Percentiles rank a stretch among this genome's conserved stretches.
Conservation (phyloP, 495 filamentous ascomycete species). For the Penicillium daleae region DNA sequence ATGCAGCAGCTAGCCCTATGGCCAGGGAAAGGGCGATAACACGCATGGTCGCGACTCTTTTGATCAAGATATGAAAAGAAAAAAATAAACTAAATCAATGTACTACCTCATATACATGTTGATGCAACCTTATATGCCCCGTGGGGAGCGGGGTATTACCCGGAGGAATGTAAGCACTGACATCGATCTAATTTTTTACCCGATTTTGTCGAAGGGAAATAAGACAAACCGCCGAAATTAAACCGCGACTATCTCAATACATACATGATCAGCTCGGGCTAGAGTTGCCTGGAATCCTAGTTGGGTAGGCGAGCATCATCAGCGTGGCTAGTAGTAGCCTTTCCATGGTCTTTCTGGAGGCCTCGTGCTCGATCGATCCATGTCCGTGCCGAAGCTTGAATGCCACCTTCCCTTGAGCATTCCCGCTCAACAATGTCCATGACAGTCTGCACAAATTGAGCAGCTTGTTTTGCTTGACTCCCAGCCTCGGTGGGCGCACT, state of each 20-base stretch:
- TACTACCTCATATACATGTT: neutral
- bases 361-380: constrained; percentile 52
- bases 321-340: neutral
- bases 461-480: neutral
- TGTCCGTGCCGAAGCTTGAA: constrained; percentile 38
- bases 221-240: constrained; percentile 16
- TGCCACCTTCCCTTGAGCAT: constrained; percentile 43
- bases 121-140: constrained; percentile 16
- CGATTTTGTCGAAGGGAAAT: neutral
- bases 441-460: constrained; percentile 22
- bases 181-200: neutral
- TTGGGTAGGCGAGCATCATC: constrained; percentile 9
- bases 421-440: constrained; percentile 44
- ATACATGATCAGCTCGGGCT: neutral
- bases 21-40: constrained; percentile 15
- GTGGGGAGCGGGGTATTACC: constrained; percentile 13
- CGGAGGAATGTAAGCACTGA: constrained; percentile 11
- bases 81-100: neutral
- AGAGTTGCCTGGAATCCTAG: neutral
- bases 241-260: constrained; percentile 3
- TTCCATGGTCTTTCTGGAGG: constrained; percentile 31
- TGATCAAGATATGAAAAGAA: neutral
- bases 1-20: constrained; percentile 22
- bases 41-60: constrained; percentile 10
- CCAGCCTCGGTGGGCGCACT: neutral